These are phyloP conservation scores for Gomphus sp. DNA, from an alignment of 1,284 basidiomycete species.

Conservation along the genomic window DNA sequence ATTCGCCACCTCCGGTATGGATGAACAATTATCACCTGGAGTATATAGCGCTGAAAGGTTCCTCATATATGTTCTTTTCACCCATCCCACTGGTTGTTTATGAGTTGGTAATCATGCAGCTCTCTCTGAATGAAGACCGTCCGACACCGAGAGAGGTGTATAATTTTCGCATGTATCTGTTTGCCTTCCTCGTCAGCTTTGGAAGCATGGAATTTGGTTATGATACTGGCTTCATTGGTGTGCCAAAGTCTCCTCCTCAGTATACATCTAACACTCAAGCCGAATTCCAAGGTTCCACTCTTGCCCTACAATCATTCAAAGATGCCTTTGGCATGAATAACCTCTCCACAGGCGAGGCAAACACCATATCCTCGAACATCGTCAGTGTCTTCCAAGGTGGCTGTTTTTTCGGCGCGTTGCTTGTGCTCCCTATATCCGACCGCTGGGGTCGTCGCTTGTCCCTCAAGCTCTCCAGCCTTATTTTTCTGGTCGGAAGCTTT, in stretches of 20 bases:
- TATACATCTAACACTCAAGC: constrained; percentile 14
- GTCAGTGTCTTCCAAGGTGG: constrained; percentile 35
- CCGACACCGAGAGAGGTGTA: constrained; percentile 36
- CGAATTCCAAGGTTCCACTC: background rate
- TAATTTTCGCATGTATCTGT: constrained; percentile 36
- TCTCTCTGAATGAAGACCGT: constrained; percentile 26
- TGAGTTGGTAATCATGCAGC: background rate
- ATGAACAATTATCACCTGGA: background rate
- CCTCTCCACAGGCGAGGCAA: constrained; percentile 24
- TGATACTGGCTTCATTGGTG: constrained; percentile 38
- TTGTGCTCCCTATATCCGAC: too few relatives aligned
- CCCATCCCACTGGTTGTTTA: background rate
- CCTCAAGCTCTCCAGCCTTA: too few relatives aligned
- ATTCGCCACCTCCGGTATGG: too few relatives aligned
- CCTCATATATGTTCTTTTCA: background rate
- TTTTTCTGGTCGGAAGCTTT: too few relatives aligned
- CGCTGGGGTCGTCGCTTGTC: too few relatives aligned
- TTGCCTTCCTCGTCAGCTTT: constrained; percentile 29
- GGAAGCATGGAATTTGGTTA: constrained; percentile 15
- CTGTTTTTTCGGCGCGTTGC: too few relatives aligned
- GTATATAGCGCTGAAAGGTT: background rate
- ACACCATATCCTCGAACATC: constrained; percentile 33
- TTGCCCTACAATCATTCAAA: constrained; percentile 36
- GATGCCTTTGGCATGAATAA: constrained; percentile 29
- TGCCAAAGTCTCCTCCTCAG: constrained; percentile 12